These are phyloP conservation scores for Trichoderma gracile DNA, from an alignment of 2,329 filamentous ascomycete genomes.

Conservation along the genomic window DNA sequence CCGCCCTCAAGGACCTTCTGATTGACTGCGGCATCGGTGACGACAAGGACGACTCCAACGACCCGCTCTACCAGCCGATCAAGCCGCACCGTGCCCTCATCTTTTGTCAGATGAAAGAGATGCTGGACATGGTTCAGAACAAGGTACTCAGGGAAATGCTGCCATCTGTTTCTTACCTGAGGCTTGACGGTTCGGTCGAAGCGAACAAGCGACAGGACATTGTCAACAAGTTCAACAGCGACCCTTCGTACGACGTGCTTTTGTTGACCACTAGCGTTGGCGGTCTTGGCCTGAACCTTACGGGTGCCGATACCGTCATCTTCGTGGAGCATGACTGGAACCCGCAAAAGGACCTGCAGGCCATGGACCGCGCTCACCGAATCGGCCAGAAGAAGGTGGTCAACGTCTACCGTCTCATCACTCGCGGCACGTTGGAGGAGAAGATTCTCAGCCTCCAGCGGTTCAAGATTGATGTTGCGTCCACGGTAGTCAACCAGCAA, in stretches of 20 bases:
- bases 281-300: slow-evolving; percentile 90
- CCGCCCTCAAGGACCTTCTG: slow-evolving; percentile 85
- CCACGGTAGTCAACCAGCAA: slow-evolving; percentile 97
- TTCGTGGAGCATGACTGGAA: slow-evolving; percentile 99
- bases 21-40: slow-evolving; percentile 97
- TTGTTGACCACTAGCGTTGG: slow-evolving; percentile 94
- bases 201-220: slow-evolving; percentile 94
- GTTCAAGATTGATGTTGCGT: slow-evolving; percentile 99
- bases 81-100: slow-evolving; percentile 94
- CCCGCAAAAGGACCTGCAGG: slow-evolving; percentile 95
- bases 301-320: slow-evolving; percentile 96
- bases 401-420: slow-evolving; percentile 96
- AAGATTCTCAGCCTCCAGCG: slow-evolving; percentile 98
- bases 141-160: slow-evolving; percentile 87
- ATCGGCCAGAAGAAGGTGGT: slow-evolving; percentile 99
- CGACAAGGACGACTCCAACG: slow-evolving; percentile 61
- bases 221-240: slow-evolving; percentile 97
- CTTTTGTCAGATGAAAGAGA: slow-evolving; percentile 99
- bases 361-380: slow-evolving; percentile 97
- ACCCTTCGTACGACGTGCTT: slow-evolving; percentile 93
- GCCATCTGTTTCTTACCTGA: slow-evolving; percentile 88
- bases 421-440: slow-evolving; percentile 92
- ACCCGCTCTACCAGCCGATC: slow-evolving; percentile 74
- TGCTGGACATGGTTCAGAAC: slow-evolving; percentile 98
- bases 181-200: slow-evolving; percentile 92